phyloP scores from a whole-genome alignment of 371 early-diverging fungal genomes.

The Smittium culicis region DNA sequence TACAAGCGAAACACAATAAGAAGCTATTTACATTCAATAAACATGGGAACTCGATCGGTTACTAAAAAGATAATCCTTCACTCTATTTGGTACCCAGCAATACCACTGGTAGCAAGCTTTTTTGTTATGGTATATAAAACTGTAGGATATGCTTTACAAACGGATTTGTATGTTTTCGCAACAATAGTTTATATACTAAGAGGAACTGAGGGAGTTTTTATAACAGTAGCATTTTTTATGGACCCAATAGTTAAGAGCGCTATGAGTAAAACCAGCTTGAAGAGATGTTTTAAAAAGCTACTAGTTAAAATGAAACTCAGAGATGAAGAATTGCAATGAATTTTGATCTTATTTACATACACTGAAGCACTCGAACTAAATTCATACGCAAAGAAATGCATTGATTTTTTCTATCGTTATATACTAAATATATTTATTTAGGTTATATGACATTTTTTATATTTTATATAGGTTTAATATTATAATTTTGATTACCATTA shows the following conservation, averaged over 20 bases:
- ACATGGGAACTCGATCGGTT: background rate
- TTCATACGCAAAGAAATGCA: too few species aligned
- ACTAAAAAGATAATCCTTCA: background rate
- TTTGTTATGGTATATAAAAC: background rate
- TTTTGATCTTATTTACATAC: too few species aligned
- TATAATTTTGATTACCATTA: too few species aligned
- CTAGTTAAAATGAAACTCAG: too few species aligned
- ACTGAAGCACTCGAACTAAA: too few species aligned
- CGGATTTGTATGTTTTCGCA: background rate
- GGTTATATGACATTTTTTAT: too few species aligned
- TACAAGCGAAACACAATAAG: background rate
- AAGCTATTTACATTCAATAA: background rate
- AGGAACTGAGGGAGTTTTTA: constrained; percentile 4
- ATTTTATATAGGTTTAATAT: too few species aligned
- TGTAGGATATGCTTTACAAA: background rate
- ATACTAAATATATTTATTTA: too few species aligned
- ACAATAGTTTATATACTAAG: background rate
- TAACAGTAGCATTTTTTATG: background rate
- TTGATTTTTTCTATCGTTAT: too few species aligned
- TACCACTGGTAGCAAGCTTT: background rate
- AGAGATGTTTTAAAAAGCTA: background rate
- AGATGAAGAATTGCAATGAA: too few species aligned
- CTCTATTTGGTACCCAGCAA: background rate
- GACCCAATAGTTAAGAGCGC: background rate
- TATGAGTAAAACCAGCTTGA: background rate